A percentile compares a stretch with the other conserved stretches of the same genome.
These are phyloP conservation scores for Raffaelea albimanens DNA, from an alignment of 2,329 filamentous ascomycete species.

Conservation along the genomic window DNA sequence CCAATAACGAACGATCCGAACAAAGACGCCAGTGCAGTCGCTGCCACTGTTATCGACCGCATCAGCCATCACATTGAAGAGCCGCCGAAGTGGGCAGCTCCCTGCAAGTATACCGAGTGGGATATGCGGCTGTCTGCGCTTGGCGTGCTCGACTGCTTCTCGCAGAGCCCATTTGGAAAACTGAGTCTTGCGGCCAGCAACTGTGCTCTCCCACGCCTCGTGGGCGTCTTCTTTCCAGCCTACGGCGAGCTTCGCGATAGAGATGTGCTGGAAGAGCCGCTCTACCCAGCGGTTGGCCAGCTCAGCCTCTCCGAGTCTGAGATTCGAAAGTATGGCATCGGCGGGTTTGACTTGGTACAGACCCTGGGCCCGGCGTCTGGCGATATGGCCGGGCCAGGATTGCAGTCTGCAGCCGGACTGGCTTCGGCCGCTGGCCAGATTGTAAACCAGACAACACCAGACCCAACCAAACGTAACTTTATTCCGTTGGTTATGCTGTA, in stretches of 20 bases:
- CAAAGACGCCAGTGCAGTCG: slow-evolving; percentile 32
- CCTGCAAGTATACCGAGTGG: slow-evolving; percentile 27
- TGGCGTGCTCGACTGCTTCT: slow-evolving; percentile 50
- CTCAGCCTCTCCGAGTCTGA: slow-evolving; percentile 1
- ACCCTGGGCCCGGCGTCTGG: not conserved
- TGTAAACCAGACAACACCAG: not conserved
- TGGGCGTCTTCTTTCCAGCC: slow-evolving; percentile 24
- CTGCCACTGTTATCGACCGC: slow-evolving; percentile 45
- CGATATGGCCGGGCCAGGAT: too few species aligned
- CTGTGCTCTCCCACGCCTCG: slow-evolving; percentile 62
- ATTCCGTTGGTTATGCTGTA: slow-evolving; percentile 29
- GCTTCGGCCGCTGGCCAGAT: not conserved
- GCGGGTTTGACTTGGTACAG: slow-evolving; percentile 8
- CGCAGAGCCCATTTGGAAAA: slow-evolving; percentile 51
- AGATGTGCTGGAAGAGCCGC: slow-evolving; percentile 5
- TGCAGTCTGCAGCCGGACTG: not conserved
- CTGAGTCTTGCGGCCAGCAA: slow-evolving; percentile 58
- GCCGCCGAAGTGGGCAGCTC: slow-evolving; percentile 31
- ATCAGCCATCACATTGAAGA: slow-evolving; percentile 55
- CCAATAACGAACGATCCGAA: slow-evolving; percentile 41
- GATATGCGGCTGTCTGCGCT: slow-evolving; percentile 37
- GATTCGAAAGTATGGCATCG: slow-evolving; percentile 10
- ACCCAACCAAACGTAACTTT: not conserved
- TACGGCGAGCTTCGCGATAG: slow-evolving; percentile 10
- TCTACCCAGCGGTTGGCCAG: slow-evolving; percentile 1